phyloP scores from a whole-genome alignment of 1,139 yeast genomes.

The Williopsis jadinii region DNA sequence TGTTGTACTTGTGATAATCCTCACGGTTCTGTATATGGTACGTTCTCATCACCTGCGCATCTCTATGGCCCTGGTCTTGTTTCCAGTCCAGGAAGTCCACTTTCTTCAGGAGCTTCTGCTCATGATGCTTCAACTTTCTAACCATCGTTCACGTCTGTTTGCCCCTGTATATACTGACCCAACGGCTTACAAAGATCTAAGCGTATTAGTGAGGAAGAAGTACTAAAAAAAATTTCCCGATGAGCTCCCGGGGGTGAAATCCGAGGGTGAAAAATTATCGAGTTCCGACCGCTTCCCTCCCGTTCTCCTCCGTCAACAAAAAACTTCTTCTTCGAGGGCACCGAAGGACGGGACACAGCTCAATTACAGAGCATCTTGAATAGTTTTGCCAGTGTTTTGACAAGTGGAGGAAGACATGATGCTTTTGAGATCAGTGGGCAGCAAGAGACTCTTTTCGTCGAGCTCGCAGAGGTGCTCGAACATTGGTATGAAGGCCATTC shows the following conservation, averaged over 20 bases:
- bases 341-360: not conserved
- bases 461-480: constrained; percentile 33
- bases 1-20: constrained; percentile 91
- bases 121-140: constrained; percentile 88
- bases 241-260: not conserved
- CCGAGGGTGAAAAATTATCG: not conserved
- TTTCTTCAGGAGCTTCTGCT: constrained; percentile 87
- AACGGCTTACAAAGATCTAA: not conserved
- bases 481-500: constrained; percentile 56
- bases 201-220: not conserved
- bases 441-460: constrained; percentile 28
- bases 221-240: no score
- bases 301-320: not conserved
- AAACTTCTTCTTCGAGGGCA: no score
- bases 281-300: constrained; percentile 2
- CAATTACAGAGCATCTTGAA: no score
- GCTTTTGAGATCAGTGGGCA: no score
- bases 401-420: no score
- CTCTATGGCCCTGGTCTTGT: constrained; percentile 92
- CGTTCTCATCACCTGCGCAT: constrained; percentile 89
- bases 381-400: no score
- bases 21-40: constrained; percentile 92
- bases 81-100: constrained; percentile 98
- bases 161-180: not conserved
- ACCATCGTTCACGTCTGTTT: constrained; percentile 49